Conservation (phyloP, 768 basidiomycete genomes). For the Pulveroboletus sp. region DNA sequence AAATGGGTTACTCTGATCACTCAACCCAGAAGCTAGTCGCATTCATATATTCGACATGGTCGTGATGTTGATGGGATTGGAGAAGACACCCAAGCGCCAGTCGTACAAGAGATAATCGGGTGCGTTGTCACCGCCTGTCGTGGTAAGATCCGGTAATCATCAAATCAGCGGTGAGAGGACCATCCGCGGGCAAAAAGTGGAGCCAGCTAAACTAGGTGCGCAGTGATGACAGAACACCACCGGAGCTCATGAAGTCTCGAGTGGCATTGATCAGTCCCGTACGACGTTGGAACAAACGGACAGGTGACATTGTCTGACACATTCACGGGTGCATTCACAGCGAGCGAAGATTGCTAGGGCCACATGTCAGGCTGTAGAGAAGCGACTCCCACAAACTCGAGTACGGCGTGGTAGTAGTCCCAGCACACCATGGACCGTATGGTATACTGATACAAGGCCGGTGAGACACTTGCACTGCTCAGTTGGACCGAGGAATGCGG, state of each 20-base stretch:
- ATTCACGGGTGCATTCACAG: too few relatives aligned
- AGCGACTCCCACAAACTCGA: too few relatives aligned
- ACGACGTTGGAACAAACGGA: too few relatives aligned
- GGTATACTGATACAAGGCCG: too few relatives aligned
- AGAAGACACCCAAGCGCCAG: conserved; percentile 17
- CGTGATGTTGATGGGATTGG: conserved; percentile 18
- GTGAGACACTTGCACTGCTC: too few relatives aligned
- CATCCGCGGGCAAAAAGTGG: not conserved
- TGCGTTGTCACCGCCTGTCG: conserved; percentile 10
- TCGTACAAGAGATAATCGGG: conserved; percentile 21
- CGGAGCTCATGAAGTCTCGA: conserved; percentile 20
- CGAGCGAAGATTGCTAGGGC: too few relatives aligned
- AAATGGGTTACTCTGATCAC: conserved; percentile 20
- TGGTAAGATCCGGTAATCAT: conserved; percentile 11
- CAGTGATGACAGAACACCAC: conserved; percentile 9
- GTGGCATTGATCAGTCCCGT: too few relatives aligned
- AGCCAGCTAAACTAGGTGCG: conserved; percentile 15
- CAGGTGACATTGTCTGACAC: too few relatives aligned
- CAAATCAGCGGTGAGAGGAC: not conserved
- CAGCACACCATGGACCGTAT: too few relatives aligned
- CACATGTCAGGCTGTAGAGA: too few relatives aligned
- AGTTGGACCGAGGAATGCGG: too few relatives aligned
- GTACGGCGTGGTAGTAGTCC: too few relatives aligned
- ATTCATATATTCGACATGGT: conserved; percentile 12
- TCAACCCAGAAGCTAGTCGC: conserved; percentile 16